These are phyloP conservation scores for Solanum habrochaites DNA, from an alignment of 257 asterid genomes.

Conservation along the genomic window DNA sequence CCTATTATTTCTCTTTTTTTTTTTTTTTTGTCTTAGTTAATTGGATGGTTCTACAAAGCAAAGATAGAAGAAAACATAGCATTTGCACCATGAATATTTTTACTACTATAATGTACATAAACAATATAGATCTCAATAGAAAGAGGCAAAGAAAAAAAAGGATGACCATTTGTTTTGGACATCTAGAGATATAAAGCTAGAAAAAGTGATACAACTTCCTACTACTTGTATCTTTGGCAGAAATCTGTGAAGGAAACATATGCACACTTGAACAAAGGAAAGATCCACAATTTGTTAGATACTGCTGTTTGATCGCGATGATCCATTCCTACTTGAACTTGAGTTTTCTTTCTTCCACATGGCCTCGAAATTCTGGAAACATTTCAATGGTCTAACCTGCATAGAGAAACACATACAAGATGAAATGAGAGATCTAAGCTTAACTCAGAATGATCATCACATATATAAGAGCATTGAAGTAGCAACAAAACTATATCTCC, in stretches of 20 bases:
- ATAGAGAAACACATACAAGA: background rate
- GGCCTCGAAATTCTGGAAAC: constrained; percentile 52
- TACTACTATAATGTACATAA: background rate
- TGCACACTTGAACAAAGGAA: background rate
- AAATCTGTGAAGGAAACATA: background rate
- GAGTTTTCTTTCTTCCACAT: constrained; percentile 44
- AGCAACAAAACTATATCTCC: background rate
- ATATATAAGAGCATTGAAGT: background rate
- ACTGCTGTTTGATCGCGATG: constrained; percentile 29
- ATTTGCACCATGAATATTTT: background rate
- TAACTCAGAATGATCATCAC: background rate
- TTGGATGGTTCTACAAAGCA: background rate
- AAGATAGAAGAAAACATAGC: background rate
- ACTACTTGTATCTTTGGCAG: background rate
- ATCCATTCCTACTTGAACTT: constrained; percentile 19
- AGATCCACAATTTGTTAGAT: constrained; percentile 1
- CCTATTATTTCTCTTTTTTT: background rate
- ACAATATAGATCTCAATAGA: background rate
- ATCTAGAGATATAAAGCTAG: background rate
- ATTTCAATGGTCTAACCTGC: constrained; percentile 73
- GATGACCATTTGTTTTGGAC: background rate
- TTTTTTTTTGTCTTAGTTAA: background rate
- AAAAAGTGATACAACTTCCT: background rate
- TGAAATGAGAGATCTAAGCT: background rate
- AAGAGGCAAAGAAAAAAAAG: background rate